phyloP scores from a whole-genome alignment of 495 filamentous ascomycete species.

The Letharia lupina region DNA sequence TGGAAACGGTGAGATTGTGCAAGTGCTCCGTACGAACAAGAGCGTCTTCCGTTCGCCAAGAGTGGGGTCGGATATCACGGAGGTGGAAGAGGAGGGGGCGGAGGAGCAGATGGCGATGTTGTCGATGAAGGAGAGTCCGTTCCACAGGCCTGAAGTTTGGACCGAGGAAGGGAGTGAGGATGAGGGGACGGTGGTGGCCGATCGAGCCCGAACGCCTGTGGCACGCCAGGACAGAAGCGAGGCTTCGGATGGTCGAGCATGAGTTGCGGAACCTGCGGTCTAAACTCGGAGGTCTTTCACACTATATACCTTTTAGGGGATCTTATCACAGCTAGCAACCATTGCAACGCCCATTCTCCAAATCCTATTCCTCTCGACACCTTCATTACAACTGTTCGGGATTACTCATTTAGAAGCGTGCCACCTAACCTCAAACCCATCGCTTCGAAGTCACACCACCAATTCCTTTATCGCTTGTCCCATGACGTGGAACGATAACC shows the following conservation, averaged over 20 bases:
- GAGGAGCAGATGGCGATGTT: constrained; percentile 9
- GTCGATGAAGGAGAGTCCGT: constrained; percentile 7
- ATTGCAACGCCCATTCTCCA: too few relatives aligned
- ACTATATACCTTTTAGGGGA: not conserved
- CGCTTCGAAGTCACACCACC: too few relatives aligned
- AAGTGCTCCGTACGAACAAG: constrained; percentile 8
- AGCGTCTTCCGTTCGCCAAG: constrained; percentile 1
- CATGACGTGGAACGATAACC: too few relatives aligned
- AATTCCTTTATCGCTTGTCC: too few relatives aligned
- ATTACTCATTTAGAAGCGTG: too few relatives aligned
- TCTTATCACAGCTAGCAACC: too few relatives aligned
- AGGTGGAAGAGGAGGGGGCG: constrained; percentile 1
- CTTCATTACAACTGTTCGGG: too few relatives aligned
- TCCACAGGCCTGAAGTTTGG: constrained; percentile 11
- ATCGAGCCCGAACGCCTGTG: not conserved
- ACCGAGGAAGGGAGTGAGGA: constrained; percentile 11
- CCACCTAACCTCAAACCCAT: too few relatives aligned
- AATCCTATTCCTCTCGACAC: too few relatives aligned
- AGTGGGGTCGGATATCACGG: constrained; percentile 1
- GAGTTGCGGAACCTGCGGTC: not conserved
- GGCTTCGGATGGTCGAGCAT: constrained; percentile 1
- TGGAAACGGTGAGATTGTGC: constrained; percentile 10
- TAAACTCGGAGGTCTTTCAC: not conserved
- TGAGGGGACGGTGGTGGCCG: constrained; percentile 2
- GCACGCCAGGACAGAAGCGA: not conserved